Evolutionary conservation across 2,329 filamentous ascomycete species (phyloP).

Genomic region (Purpureocillium lavendulum): DNA sequence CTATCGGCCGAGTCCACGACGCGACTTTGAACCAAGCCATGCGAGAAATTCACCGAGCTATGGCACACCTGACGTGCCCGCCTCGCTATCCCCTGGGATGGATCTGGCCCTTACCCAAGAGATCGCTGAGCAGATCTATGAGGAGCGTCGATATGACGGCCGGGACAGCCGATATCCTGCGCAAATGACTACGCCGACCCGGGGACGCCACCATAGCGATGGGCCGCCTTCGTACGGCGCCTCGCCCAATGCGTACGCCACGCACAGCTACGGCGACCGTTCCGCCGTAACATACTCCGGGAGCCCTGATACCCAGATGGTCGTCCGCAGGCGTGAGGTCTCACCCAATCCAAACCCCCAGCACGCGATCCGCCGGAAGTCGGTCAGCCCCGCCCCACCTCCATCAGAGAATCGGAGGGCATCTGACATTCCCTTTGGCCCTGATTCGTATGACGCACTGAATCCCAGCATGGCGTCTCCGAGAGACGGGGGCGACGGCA

Average conservation of each 20-base stretch:
- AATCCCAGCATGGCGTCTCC: slow-evolving; percentile 48
- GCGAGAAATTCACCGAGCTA: slow-evolving; percentile 26
- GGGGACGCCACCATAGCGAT: slow-evolving; percentile 30
- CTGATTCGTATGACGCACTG: slow-evolving; percentile 66
- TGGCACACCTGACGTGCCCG: slow-evolving; percentile 39
- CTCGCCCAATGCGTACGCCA: slow-evolving; percentile 22
- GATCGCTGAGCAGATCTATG: slow-evolving; percentile 47
- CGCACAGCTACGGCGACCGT: slow-evolving; percentile 36
- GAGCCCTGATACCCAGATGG: slow-evolving; percentile 17
- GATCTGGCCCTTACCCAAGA: slow-evolving; percentile 48
- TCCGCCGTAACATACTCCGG: slow-evolving; percentile 29
- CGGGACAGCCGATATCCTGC: slow-evolving; percentile 36
- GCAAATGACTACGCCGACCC: slow-evolving; percentile 29
- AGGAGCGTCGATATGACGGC: slow-evolving; percentile 40
- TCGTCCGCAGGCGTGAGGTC: slow-evolving; percentile 17
- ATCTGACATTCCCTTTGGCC: slow-evolving; percentile 62
- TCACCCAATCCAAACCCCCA: slow-evolving; percentile 35
- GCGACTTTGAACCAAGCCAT: slow-evolving; percentile 27
- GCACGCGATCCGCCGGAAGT: slow-evolving; percentile 59
- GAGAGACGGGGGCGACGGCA: slow-evolving; percentile 14
- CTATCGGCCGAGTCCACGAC: slow-evolving; percentile 20
- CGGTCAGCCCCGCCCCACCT: slow-evolving; percentile 61
- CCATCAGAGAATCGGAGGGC: slow-evolving; percentile 38
- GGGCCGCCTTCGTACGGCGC: slow-evolving; percentile 15
- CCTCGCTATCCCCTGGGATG: slow-evolving; percentile 52